Conservation (phyloP, 2,329 filamentous ascomycete genomes). For the Xylaria digitata region DNA sequence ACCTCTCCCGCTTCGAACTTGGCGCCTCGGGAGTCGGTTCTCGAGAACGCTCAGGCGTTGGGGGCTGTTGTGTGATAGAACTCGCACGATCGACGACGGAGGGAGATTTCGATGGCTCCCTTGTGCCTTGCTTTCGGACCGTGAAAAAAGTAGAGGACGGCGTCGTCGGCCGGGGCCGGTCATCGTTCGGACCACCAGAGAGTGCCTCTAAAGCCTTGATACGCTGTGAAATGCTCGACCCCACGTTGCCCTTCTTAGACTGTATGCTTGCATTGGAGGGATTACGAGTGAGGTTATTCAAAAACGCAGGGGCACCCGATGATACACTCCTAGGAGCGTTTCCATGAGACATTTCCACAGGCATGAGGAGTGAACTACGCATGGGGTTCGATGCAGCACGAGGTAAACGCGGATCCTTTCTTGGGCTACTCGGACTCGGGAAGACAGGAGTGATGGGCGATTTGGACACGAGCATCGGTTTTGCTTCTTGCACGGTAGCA, state of each 20-base stretch:
- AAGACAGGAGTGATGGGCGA: conserved; percentile 81
- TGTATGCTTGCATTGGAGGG: conserved; percentile 61
- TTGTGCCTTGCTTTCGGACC: conserved; percentile 54
- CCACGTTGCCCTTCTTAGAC: conserved; percentile 82
- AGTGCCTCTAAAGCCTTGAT: conserved; percentile 94
- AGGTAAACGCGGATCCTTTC: conserved; percentile 50
- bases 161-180: conserved; percentile 46
- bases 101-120: conserved; percentile 50
- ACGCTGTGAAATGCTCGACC: conserved; percentile 90
- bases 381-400: conserved; percentile 64
- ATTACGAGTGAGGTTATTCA: conserved; percentile 66
- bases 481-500: conserved; percentile 85
- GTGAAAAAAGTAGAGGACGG: conserved; percentile 59
- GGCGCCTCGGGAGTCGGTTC: conserved; percentile 42
- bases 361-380: conserved; percentile 58
- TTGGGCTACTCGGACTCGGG: conserved; percentile 51
- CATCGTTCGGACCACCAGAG: conserved; percentile 57
- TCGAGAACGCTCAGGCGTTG: conserved; percentile 46
- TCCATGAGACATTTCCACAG: conserved; percentile 59
- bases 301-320: conserved; percentile 64
- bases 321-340: conserved; percentile 65
- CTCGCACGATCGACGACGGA: conserved; percentile 53
- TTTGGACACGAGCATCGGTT: conserved; percentile 80
- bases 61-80: conserved; percentile 47
- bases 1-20: conserved; percentile 56